Conservation (phyloP, 495 filamentous ascomycete genomes). For the Xylaria castorea region DNA sequence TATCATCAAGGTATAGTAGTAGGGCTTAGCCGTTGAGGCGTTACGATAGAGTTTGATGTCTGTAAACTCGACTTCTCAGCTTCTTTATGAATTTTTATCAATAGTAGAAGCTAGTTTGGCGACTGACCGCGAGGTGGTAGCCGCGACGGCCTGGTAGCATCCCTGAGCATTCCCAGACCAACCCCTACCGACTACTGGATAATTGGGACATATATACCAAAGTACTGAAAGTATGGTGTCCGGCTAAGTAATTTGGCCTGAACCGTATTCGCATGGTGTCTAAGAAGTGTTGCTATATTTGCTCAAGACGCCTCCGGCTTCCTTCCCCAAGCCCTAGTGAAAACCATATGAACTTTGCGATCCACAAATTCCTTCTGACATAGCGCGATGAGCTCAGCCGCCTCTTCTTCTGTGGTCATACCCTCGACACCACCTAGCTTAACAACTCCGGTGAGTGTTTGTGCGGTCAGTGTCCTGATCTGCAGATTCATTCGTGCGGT, state of each 20-base stretch:
- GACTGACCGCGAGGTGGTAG: no score
- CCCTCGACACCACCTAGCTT: constrained; percentile 20
- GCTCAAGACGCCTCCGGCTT: background rate
- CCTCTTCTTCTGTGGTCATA: constrained; percentile 21
- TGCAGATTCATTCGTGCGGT: constrained; percentile 8
- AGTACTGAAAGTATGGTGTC: background rate
- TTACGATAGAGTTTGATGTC: background rate
- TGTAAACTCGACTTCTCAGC: no score
- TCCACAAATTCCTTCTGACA: background rate
- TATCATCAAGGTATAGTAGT: background rate
- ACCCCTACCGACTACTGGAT: no score
- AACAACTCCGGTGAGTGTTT: constrained; percentile 10
- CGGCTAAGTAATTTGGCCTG: background rate
- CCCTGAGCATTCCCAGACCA: background rate
- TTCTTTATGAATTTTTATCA: no score
- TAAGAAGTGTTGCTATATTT: background rate
- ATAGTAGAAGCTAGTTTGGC: no score
- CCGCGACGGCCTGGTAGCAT: background rate
- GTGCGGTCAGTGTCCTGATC: background rate
- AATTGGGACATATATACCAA: no score
- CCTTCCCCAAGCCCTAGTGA: constrained; percentile 20
- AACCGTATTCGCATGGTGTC: background rate
- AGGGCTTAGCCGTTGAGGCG: background rate
- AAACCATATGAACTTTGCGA: constrained; percentile 8
- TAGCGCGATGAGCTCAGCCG: background rate